These are phyloP conservation scores for Thyridium curvatum DNA, from an alignment of 2,329 filamentous ascomycete species.

Conservation along the genomic window DNA sequence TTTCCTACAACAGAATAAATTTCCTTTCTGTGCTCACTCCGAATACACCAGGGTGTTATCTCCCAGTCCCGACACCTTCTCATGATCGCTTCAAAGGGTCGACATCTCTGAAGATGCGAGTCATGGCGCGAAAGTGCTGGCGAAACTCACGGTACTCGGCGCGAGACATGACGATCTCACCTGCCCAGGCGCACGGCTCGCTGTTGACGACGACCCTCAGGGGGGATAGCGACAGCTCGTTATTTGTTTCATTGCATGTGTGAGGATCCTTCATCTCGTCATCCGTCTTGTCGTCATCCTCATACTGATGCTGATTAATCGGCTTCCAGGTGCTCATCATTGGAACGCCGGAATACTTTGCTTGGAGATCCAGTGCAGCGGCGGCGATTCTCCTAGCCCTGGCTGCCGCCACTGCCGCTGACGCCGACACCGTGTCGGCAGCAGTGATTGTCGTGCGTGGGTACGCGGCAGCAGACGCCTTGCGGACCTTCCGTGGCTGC, in stretches of 20 bases:
- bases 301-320: no score
- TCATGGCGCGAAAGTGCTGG: constrained; percentile 1
- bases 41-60: neutral
- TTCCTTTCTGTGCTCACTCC: no score
- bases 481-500: neutral
- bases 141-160: constrained; percentile 2
- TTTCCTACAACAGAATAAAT: no score
- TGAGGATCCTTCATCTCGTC: no score
- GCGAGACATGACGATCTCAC: constrained; percentile 1
- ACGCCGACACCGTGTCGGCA: neutral
- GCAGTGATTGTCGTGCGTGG: no score
- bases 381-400: no score
- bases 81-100: constrained; percentile 1
- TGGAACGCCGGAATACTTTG: no score
- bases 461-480: neutral
- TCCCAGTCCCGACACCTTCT: neutral
- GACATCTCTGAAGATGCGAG: neutral
- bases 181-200: neutral
- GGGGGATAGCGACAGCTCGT: neutral
- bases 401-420: no score
- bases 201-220: neutral
- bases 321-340: no score
- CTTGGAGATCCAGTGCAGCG: no score
- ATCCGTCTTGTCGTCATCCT: no score
- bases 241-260: no score